These are phyloP conservation scores for Cordyceps farinosa DNA, from an alignment of 2,329 filamentous ascomycete species.

Conservation along the genomic window DNA sequence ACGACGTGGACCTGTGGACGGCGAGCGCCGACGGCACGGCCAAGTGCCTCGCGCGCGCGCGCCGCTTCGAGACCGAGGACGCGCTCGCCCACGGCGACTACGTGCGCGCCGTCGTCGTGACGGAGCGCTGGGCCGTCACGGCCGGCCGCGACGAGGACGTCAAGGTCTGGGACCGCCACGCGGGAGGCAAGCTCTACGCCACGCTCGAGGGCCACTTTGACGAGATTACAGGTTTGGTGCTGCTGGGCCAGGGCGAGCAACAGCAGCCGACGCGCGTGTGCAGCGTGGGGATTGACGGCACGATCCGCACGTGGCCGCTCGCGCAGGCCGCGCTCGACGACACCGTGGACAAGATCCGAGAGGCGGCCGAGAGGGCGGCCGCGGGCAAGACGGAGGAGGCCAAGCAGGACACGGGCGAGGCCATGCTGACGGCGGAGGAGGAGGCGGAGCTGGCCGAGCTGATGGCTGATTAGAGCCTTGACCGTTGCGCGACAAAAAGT, in stretches of 20 bases:
- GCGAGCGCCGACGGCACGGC: conserved; percentile 86
- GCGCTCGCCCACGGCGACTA: conserved; percentile 80
- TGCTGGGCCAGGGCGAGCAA: conserved; percentile 47
- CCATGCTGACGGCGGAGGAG: conserved; percentile 77
- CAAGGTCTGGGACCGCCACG: conserved; percentile 76
- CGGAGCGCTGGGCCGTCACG: conserved; percentile 76
- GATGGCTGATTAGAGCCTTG: conserved; percentile 62
- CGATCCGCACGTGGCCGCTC: conserved; percentile 79
- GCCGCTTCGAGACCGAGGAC: conserved; percentile 68
- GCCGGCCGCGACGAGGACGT: conserved; percentile 89
- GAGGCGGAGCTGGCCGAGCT: conserved; percentile 88
- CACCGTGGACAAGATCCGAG: conserved; percentile 42
- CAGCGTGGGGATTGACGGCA: conserved; percentile 87
- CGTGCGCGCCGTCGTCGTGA: conserved; percentile 75
- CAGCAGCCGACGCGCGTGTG: conserved; percentile 51
- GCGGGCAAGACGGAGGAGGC: conserved; percentile 49
- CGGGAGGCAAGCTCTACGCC: conserved; percentile 69
- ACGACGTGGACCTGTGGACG: conserved; percentile 79
- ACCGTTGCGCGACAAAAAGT: not conserved
- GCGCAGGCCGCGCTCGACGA: conserved; percentile 54
- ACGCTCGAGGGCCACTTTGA: conserved; percentile 83
- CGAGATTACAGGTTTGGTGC: conserved; percentile 77
- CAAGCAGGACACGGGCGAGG: conserved; percentile 35
- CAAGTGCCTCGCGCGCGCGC: conserved; percentile 70
- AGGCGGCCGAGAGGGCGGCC: conserved; percentile 48